Percentiles rank a stretch among this genome's conserved stretches.
These are phyloP conservation scores for Cavenderia fasciculata DNA, from an alignment of 78 protist species.

Conservation along the genomic window DNA sequence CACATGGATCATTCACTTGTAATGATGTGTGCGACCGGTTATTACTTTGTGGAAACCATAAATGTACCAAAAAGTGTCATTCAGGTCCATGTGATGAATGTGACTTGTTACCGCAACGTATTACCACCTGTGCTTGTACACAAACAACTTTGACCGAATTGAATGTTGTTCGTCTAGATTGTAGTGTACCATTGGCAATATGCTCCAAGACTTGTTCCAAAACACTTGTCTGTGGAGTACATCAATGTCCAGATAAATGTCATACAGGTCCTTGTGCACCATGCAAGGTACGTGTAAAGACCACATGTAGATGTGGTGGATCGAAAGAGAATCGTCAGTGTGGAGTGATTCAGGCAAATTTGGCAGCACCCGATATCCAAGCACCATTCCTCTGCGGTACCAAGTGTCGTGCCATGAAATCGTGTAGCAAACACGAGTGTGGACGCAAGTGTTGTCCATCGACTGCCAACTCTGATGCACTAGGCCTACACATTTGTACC, in stretches of 20 bases:
- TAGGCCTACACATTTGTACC: slow-evolving; percentile 77
- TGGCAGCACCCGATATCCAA: not conserved
- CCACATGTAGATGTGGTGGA: slow-evolving; percentile 67
- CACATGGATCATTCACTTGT: slow-evolving; percentile 25
- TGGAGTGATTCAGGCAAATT: slow-evolving; percentile 47
- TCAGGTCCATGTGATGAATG: slow-evolving; percentile 78
- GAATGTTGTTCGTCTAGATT: slow-evolving; percentile 1
- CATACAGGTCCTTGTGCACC: slow-evolving; percentile 75
- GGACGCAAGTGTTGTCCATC: slow-evolving; percentile 79
- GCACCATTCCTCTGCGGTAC: slow-evolving; percentile 20
- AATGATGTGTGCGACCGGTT: slow-evolving; percentile 15
- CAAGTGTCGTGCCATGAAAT: slow-evolving; percentile 46
- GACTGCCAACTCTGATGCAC: slow-evolving; percentile 13
- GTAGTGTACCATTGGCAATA: slow-evolving; percentile 72
- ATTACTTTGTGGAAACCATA: slow-evolving; percentile 49
- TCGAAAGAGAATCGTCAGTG: slow-evolving; percentile 58
- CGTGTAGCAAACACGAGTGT: slow-evolving; percentile 82
- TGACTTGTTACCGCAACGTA: slow-evolving; percentile 7
- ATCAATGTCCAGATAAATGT: slow-evolving; percentile 61
- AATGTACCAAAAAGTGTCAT: slow-evolving; percentile 55
- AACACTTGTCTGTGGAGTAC: slow-evolving; percentile 59
- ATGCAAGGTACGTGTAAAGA: slow-evolving; percentile 45
- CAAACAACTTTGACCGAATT: slow-evolving; percentile 4
- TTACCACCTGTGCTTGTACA: slow-evolving; percentile 18
- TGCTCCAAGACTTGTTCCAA: slow-evolving; percentile 59